Base-by-base conservation (phyloP, 1,139 yeast genomes). In the Kluyveromyces marxianus region DNA sequence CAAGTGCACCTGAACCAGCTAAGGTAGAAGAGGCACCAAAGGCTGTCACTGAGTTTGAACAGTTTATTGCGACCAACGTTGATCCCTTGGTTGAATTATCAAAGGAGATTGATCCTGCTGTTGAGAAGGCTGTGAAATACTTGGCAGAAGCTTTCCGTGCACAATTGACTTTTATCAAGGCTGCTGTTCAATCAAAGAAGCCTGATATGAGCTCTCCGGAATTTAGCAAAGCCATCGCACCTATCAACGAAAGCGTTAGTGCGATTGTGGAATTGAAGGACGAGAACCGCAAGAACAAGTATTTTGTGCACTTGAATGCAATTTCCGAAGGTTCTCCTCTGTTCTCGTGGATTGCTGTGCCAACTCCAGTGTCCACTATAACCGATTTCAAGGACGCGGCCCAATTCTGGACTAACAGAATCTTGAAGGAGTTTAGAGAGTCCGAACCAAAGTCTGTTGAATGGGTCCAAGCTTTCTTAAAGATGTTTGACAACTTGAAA, bases 331-430 rank as follows among this genome's bases (percentile, higher is more conserved):
- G 96, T 44, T 79, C 86, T 5, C 90, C 96, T 4, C 88, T 87
- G 3, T 72, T 90, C 50, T 95, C 95, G 24, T 94, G 99, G 99
- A 77, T 90, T 51, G 79, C 86, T 25, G 76, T 79, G 14, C 78
- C 75, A 3, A 81, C 90, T 4, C 78, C 81, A 8, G 79, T 81
- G 21, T 77, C 88, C 1, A 77, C 75, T 54, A 76, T 94, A 50
- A 78, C 84, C 2, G 97, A 90, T 54, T 85, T 82, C 68, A 86
- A 83, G 62, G 98, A 94, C 58, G 79, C 95, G 37, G 88, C 96
- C 35, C 92, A 84, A 62, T 94, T 90, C 68, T 94, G 96, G 88
- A 79, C 95, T 30, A 90, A 94, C 68, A 77, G 96, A 57, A 83
- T 90, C 37, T 68, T 89, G 65, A 90, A 89, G 66, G 96, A 88